Conservation (phyloP, 306 rosid genomes). For the Abrus precatorius region DNA sequence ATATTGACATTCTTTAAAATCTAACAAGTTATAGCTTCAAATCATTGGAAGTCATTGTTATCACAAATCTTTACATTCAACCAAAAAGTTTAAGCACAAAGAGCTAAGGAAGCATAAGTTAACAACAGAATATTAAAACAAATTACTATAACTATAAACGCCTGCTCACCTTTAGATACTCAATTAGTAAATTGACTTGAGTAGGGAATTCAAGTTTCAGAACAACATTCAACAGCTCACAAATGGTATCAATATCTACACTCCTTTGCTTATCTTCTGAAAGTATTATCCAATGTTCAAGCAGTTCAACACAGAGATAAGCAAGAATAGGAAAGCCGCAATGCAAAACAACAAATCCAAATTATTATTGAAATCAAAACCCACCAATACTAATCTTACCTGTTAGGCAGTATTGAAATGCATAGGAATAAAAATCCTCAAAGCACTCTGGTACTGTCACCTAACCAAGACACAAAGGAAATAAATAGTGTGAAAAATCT, state of each 20-base stretch:
- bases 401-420: constrained; percentile 70
- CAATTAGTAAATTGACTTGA: constrained; percentile 60
- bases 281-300: constrained; percentile 42
- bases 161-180: constrained; percentile 69
- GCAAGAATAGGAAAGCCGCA: constrained; percentile 31
- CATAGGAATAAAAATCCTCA: constrained; percentile 67
- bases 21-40: constrained; percentile 23
- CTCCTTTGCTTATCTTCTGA: constrained; percentile 78
- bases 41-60: constrained; percentile 22
- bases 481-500: constrained; percentile 38
- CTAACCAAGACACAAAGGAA: constrained; percentile 52
- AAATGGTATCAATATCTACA: constrained; percentile 69
- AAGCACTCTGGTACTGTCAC: constrained; percentile 54
- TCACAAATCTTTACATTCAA: constrained; percentile 24
- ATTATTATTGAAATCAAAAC: constrained; percentile 26
- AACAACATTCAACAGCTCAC: constrained; percentile 65
- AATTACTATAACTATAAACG: constrained; percentile 25
- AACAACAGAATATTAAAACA: constrained; percentile 4
- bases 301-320: constrained; percentile 27
- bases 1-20: constrained; percentile 25
- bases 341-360: constrained; percentile 36
- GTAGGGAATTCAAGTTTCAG: constrained; percentile 58
- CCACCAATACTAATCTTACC: constrained; percentile 55
- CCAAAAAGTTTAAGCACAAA: constrained; percentile 15
- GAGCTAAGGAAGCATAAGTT: constrained; percentile 10